phyloP scores from a whole-genome alignment of 2,329 filamentous ascomycete species.

The Aspergillus fumigatiaffinis region DNA sequence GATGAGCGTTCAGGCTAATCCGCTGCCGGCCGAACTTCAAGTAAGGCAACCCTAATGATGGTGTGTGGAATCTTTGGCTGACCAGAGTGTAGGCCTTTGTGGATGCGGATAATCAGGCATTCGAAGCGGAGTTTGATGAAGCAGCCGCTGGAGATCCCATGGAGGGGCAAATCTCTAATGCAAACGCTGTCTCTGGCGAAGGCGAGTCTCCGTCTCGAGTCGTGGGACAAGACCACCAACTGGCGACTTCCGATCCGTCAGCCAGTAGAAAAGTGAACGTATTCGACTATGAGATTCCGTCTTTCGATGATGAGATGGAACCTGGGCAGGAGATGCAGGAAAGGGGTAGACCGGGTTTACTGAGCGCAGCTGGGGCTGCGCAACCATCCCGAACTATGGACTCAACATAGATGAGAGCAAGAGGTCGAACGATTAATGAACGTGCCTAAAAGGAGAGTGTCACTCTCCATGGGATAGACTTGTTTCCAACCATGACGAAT shows the following conservation, averaged over 20 bases:
- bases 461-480: neutral
- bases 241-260: neutral
- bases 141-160: conserved; percentile 10
- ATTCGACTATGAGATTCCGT: conserved; percentile 37
- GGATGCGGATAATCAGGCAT: conserved; percentile 46
- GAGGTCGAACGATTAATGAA: neutral
- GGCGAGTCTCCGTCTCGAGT: neutral
- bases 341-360: conserved; percentile 21
- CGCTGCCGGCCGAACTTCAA: conserved; percentile 34
- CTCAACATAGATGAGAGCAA: neutral
- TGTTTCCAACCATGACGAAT: neutral
- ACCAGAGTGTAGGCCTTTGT: conserved; percentile 41
- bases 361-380: conserved; percentile 13
- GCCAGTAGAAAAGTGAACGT: conserved; percentile 29
- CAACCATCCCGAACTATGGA: conserved; percentile 7
- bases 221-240: conserved; percentile 3
- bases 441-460: neutral
- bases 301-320: conserved; percentile 30
- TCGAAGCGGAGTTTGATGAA: conserved; percentile 33
- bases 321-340: conserved; percentile 40
- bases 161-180: conserved; percentile 2
- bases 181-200: neutral
- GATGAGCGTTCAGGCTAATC: conserved; percentile 29
- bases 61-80: neutral
- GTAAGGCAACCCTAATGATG: conserved; percentile 21